phyloP scores from a whole-genome alignment of 202 grass and related monocot species.

The Saccharum hybrid region DNA sequence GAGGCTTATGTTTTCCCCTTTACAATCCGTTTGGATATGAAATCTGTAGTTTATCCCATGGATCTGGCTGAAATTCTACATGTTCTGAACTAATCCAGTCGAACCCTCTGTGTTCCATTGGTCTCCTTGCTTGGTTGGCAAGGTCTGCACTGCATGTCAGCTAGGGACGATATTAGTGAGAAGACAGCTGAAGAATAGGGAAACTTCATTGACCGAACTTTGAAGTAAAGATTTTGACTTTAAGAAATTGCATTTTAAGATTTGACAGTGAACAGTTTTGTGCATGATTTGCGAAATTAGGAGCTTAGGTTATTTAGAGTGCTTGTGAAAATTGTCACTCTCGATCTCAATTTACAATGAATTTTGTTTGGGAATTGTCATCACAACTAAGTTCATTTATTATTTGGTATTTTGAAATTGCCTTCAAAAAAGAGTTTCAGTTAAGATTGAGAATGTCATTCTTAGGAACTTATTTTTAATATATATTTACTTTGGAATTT shows the following conservation, averaged over 20 bases:
- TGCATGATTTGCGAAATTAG: background rate
- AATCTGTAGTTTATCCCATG: conserved; percentile 1
- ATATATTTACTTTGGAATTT: conserved; percentile 6
- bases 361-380: background rate
- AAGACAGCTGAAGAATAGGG: background rate
- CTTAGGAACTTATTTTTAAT: background rate
- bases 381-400: background rate
- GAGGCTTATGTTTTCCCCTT: conserved; percentile 1
- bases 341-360: background rate
- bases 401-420: background rate
- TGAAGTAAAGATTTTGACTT: conserved; percentile 23
- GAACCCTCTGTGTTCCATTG: conserved; percentile 5
- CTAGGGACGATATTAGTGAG: conserved; percentile 25
- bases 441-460: conserved; percentile 32
- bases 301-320: conserved; percentile 16
- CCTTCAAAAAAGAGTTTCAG: conserved; percentile 9
- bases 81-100: conserved; percentile 13
- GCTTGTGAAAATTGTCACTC: conserved; percentile 5
- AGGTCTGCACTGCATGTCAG: background rate
- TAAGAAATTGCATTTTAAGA: conserved; percentile 23
- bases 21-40: conserved; percentile 21
- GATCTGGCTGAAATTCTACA: conserved; percentile 14
- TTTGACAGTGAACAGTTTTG: conserved; percentile 7
- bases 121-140: background rate
- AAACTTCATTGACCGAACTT: conserved; percentile 26